Conservation (phyloP, 129 eudicot species). For the Calendula officinalis region DNA sequence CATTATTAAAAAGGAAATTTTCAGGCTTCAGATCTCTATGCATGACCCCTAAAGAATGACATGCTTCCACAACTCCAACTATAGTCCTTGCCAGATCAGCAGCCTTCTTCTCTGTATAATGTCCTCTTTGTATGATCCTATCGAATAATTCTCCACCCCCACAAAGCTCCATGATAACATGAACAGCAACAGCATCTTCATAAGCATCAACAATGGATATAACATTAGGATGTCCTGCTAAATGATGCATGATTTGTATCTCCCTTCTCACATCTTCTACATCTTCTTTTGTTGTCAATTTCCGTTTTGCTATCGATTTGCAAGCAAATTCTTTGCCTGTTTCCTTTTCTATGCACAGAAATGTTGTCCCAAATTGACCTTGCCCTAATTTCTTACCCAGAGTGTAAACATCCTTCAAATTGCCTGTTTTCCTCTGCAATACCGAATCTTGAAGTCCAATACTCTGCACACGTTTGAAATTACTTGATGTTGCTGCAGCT, state of each 20-base stretch:
- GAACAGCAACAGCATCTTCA: constrained; percentile 89
- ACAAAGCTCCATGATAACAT: constrained; percentile 93
- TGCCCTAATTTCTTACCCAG: constrained; percentile 88
- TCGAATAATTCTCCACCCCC: constrained; percentile 91
- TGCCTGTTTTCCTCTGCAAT: constrained; percentile 62
- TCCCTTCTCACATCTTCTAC: constrained; percentile 98
- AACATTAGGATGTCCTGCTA: constrained; percentile 78
- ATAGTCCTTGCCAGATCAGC: constrained; percentile 85
- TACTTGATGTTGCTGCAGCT: neutral
- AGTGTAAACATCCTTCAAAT: constrained; percentile 63
- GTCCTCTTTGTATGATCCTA: constrained; percentile 84
- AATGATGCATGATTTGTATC: constrained; percentile 95
- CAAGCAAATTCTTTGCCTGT: constrained; percentile 75
- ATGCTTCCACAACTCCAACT: constrained; percentile 75
- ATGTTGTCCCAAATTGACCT: constrained; percentile 93
- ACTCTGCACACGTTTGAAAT: constrained; percentile 51
- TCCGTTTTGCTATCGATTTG: constrained; percentile 82
- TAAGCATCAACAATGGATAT: constrained; percentile 75
- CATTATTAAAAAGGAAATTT: constrained; percentile 68
- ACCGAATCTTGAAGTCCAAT: constrained; percentile 73
- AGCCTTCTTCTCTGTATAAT: constrained; percentile 85
- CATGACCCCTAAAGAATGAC: constrained; percentile 96
- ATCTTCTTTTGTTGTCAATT: constrained; percentile 69
- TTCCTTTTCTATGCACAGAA: constrained; percentile 56
- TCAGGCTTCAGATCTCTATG: constrained; percentile 93